phyloP scores from a whole-genome alignment of 2,329 filamentous ascomycete species.

The Lomentospora prolificans region DNA sequence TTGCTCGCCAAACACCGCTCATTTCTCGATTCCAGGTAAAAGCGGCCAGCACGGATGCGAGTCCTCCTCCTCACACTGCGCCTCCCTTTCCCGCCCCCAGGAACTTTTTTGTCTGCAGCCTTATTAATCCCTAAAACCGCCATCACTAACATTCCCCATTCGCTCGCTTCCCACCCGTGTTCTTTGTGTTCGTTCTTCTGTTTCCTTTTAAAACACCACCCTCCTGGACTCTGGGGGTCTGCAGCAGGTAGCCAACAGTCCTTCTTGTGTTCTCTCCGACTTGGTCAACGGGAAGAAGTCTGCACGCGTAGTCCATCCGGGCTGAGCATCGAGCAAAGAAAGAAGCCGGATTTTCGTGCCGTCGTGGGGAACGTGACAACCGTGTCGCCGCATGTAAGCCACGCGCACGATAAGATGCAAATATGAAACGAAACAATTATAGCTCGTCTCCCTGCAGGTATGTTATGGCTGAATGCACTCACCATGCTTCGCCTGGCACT shows the following conservation, averaged over 20 bases:
- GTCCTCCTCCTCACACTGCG: not conserved
- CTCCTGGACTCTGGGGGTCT: too few species aligned
- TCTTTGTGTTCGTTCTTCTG: too few species aligned
- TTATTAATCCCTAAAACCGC: not conserved
- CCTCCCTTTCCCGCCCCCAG: not conserved
- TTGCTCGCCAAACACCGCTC: not conserved
- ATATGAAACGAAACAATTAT: not conserved
- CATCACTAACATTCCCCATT: not conserved
- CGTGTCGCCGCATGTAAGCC: not conserved
- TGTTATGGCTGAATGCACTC: not conserved
- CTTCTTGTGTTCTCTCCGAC: too few species aligned
- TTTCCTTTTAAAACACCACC: too few species aligned
- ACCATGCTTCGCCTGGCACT: not conserved
- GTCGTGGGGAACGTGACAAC: not conserved
- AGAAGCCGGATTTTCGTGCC: not conserved
- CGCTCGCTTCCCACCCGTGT: not conserved
- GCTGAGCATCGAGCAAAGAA: not conserved
- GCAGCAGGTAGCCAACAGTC: too few species aligned
- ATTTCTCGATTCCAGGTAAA: too few species aligned
- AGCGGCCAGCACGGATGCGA: too few species aligned
- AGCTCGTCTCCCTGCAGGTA: not conserved
- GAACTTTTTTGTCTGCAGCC: not conserved
- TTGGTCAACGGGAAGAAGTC: too few species aligned
- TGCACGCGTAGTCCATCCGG: too few species aligned
- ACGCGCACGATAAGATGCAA: not conserved